Percentiles rank a stretch among this genome's conserved stretches.
Conservation (phyloP, 768 basidiomycete genomes). For the Hydnum rufescens region DNA sequence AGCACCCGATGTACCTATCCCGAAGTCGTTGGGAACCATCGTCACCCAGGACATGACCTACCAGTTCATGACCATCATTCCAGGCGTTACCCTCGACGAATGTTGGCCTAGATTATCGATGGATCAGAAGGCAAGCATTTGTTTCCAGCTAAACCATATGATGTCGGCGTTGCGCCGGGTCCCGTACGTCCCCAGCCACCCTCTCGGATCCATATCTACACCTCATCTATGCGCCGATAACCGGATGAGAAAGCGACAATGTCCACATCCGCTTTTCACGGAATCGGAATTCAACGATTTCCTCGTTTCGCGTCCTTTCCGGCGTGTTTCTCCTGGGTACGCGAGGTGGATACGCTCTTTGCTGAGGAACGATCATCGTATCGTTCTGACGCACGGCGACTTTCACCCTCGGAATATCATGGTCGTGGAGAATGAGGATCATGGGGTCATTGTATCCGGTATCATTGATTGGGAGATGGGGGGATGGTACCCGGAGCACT, state of each 20-base stretch:
- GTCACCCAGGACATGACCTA: slow-evolving; percentile 2
- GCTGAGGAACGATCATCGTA: slow-evolving; percentile 9
- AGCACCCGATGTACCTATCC: not conserved
- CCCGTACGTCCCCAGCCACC: not conserved
- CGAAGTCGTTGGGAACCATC: slow-evolving; percentile 3
- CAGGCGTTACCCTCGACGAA: slow-evolving; percentile 11
- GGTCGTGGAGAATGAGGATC: not conserved
- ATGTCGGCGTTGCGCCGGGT: not conserved
- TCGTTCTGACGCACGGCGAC: slow-evolving; percentile 6
- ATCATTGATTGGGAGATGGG: slow-evolving; percentile 10
- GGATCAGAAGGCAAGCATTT: slow-evolving; percentile 3
- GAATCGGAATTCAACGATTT: not conserved
- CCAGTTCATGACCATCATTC: slow-evolving; percentile 10
- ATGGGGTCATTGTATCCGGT: slow-evolving; percentile 3
- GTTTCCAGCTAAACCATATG: not conserved
- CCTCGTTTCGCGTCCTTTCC: not conserved
- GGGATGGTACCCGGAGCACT: slow-evolving; percentile 10
- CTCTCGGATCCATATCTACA: not conserved
- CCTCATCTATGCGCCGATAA: not conserved
- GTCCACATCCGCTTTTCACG: not conserved
- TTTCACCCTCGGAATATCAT: slow-evolving; percentile 6
- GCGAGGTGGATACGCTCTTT: slow-evolving; percentile 8
- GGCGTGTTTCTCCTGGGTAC: slow-evolving; percentile 3
- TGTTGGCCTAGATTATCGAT: slow-evolving; percentile 9
- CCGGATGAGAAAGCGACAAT: not conserved